These are phyloP conservation scores for Rheum nobile DNA, from an alignment of 148 eudicot genomes.

Conservation along the genomic window DNA sequence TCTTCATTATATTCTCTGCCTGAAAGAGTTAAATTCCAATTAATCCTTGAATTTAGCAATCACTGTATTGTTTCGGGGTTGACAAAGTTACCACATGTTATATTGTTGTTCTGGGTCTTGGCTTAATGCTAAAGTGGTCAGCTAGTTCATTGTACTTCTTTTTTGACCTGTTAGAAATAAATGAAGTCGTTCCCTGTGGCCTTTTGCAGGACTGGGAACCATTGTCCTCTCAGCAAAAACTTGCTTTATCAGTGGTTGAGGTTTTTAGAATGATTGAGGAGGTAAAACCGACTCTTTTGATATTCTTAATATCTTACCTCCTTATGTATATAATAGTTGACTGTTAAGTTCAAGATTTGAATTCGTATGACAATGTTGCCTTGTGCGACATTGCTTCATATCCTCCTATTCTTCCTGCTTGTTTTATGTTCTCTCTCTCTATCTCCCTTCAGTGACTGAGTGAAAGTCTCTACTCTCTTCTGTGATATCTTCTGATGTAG, in stretches of 20 bases:
- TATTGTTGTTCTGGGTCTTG: not conserved
- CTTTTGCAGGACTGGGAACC: slow-evolving; percentile 84
- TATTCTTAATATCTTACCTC: not conserved
- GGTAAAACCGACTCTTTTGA: slow-evolving; percentile 24
- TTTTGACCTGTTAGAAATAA: not conserved
- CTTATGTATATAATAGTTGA: not conserved
- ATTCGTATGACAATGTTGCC: not conserved
- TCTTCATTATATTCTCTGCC: not conserved
- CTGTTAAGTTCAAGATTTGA: not conserved
- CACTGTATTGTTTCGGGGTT: not conserved
- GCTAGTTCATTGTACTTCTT: not conserved
- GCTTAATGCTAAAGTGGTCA: not conserved
- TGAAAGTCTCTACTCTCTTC: not conserved
- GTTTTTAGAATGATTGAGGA: slow-evolving; percentile 91
- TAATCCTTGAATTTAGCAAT: not conserved
- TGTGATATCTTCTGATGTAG: not conserved
- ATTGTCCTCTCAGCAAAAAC: slow-evolving; percentile 72
- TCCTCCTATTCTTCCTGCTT: not conserved
- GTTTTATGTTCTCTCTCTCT: not conserved
- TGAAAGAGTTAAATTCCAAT: not conserved
- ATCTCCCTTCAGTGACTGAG: not conserved
- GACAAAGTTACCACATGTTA: not conserved
- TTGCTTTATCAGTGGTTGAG: slow-evolving; percentile 76
- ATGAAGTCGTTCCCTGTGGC: not conserved
- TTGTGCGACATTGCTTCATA: not conserved